Conservation (phyloP, 805 yeast species). For the Dipodascus geniculatus region DNA sequence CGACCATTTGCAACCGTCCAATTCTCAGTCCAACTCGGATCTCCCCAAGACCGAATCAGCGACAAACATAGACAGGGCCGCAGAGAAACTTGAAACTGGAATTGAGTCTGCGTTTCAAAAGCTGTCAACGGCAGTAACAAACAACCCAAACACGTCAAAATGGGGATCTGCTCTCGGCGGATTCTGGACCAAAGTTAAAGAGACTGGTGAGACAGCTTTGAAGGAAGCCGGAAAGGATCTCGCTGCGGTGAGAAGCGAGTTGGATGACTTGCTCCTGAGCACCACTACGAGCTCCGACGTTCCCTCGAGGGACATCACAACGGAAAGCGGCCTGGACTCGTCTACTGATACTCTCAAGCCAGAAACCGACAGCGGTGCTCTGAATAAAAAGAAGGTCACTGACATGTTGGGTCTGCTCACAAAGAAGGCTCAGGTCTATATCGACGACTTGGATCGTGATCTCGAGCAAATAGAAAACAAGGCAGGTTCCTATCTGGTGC, state of each 20-base stretch:
- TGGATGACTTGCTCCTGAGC: constrained; percentile 9
- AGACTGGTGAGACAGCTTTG: constrained; percentile 20
- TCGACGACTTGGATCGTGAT: constrained; percentile 63
- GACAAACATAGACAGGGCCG: constrained; percentile 16
- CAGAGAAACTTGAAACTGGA: constrained; percentile 17
- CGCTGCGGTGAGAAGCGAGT: constrained; percentile 11
- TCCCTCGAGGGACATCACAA: not conserved
- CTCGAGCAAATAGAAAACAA: constrained; percentile 61
- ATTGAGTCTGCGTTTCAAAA: constrained; percentile 15
- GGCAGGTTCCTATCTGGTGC: constrained; percentile 49
- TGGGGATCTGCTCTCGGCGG: constrained; percentile 18
- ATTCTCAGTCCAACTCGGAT: not conserved
- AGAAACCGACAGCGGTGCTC: constrained; percentile 6
- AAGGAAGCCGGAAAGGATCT: constrained; percentile 20
- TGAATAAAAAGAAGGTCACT: constrained; percentile 9
- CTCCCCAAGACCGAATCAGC: not conserved
- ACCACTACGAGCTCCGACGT: constrained; percentile 9
- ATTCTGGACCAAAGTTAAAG: constrained; percentile 20
- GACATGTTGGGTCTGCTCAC: constrained; percentile 23
- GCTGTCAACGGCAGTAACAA: not conserved
- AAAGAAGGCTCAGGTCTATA: constrained; percentile 43
- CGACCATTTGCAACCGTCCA: not conserved
- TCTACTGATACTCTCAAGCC: constrained; percentile 6
- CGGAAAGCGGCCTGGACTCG: not conserved
- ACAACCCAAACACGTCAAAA: constrained; percentile 5